A percentile compares a stretch with the other conserved stretches of the same genome.
These are phyloP conservation scores for Boletus subparvulus DNA, from an alignment of 768 basidiomycete genomes.

Conservation along the genomic window DNA sequence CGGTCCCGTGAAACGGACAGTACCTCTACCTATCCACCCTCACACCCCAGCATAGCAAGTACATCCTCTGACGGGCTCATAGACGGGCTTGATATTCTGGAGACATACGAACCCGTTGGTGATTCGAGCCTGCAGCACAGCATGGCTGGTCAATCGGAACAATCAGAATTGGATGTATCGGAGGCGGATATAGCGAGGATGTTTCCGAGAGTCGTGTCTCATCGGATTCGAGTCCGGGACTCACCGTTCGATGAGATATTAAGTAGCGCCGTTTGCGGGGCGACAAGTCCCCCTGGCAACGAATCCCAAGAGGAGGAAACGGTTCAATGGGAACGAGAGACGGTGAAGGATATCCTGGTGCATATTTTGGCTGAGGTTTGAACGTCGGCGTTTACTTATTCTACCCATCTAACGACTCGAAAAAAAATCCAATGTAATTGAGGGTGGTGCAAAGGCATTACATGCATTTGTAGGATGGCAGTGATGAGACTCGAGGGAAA, in stretches of 20 bases:
- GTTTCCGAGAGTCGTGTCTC: constrained; percentile 69
- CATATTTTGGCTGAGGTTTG: constrained; percentile 53
- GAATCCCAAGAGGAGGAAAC: constrained; percentile 14
- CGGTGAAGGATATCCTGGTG: constrained; percentile 67
- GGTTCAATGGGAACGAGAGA: constrained; percentile 41
- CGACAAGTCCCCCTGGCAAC: constrained; percentile 31
- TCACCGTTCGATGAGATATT: constrained; percentile 71
- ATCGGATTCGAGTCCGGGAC: constrained; percentile 69
- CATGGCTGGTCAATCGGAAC: constrained; percentile 13
- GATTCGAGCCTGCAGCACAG: constrained; percentile 6
- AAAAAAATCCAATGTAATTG: neutral
- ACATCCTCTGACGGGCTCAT: constrained; percentile 25
- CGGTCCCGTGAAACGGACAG: constrained; percentile 20
- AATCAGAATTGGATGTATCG: constrained; percentile 54
- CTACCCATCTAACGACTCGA: neutral
- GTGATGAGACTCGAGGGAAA: too few relatives aligned
- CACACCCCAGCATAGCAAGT: constrained; percentile 16
- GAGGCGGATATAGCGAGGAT: constrained; percentile 76
- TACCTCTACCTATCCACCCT: constrained; percentile 18
- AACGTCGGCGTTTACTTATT: neutral
- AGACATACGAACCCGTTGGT: constrained; percentile 2
- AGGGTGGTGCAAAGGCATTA: too few relatives aligned
- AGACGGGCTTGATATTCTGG: constrained; percentile 17
- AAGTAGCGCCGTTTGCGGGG: constrained; percentile 60
- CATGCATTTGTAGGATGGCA: neutral